phyloP scores from a whole-genome alignment of 345 rosid genomes.

The Eucalyptus guilfoylei region DNA sequence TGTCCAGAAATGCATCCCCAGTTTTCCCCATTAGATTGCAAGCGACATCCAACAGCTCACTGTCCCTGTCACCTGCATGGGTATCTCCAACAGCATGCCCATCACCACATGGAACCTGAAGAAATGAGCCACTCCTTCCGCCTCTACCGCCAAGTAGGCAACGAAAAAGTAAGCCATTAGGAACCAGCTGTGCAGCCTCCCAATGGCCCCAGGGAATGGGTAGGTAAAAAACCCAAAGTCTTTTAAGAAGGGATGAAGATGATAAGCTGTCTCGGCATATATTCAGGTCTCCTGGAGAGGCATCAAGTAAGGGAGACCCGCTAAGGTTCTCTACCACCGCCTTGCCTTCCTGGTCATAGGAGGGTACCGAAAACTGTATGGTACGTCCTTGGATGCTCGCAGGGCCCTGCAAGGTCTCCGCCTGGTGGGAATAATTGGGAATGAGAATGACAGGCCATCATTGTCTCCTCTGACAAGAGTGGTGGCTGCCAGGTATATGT shows the following conservation, averaged over 20 bases:
- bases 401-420: constrained; percentile 13
- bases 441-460: constrained; percentile 11
- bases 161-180: constrained; percentile 79
- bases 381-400: constrained; percentile 68
- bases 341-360: constrained; percentile 69
- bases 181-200: constrained; percentile 65
- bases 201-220: constrained; percentile 65
- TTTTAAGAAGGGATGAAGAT: constrained; percentile 70
- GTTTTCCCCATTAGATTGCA: constrained; percentile 60
- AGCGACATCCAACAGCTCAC: constrained; percentile 73
- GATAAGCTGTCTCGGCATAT: constrained; percentile 81
- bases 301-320: constrained; percentile 80
- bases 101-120: constrained; percentile 78
- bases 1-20: constrained; percentile 89
- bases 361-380: constrained; percentile 52
- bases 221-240: constrained; percentile 55
- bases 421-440: constrained; percentile 27
- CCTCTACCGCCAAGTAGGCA: constrained; percentile 65
- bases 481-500: constrained; percentile 40
- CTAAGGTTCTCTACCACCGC: constrained; percentile 83
- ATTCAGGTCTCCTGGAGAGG: constrained; percentile 92
- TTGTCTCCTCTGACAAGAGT: constrained; percentile 38
- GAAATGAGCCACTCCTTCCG: constrained; percentile 84
- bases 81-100: constrained; percentile 77
- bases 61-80: constrained; percentile 66